Evolutionary conservation across 257 asterid species (phyloP).

Genomic region (Leptodermis oblonga): DNA sequence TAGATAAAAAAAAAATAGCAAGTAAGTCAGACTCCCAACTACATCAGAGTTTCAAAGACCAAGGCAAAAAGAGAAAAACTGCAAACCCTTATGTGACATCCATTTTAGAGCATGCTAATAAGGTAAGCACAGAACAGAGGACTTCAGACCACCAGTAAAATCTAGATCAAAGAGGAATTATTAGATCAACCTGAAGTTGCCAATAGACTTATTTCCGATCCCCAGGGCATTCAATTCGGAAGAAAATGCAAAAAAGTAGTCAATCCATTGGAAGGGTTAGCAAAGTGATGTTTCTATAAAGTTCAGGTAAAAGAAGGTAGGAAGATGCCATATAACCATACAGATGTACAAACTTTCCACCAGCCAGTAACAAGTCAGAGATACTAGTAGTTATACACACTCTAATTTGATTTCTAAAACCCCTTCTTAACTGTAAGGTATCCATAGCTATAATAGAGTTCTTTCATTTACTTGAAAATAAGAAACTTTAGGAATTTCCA

Average conservation of each 20-base stretch:
- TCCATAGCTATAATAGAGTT: background rate
- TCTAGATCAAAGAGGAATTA: background rate
- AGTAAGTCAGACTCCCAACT: constrained; percentile 8
- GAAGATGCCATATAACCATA: background rate
- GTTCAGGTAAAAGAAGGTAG: background rate
- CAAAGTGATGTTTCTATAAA: background rate
- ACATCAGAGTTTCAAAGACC: constrained; percentile 3
- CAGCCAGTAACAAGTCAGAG: background rate
- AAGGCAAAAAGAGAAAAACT: background rate
- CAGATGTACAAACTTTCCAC: background rate
- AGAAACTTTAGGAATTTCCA: background rate
- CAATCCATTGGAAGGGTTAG: background rate
- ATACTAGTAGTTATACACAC: background rate
- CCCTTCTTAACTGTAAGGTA: background rate
- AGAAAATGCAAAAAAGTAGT: background rate
- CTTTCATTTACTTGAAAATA: background rate
- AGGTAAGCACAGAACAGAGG: background rate
- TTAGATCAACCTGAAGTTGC: background rate
- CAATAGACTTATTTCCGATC: background rate
- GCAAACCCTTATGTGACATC: background rate
- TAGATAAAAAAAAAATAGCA: constrained; percentile 11
- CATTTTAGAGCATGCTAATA: background rate
- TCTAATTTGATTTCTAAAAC: background rate
- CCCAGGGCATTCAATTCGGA: background rate
- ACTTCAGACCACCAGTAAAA: background rate